phyloP scores from a whole-genome alignment of 225 moss, liverwort and hornwort genomes.

The Marchantia polymorpha region DNA sequence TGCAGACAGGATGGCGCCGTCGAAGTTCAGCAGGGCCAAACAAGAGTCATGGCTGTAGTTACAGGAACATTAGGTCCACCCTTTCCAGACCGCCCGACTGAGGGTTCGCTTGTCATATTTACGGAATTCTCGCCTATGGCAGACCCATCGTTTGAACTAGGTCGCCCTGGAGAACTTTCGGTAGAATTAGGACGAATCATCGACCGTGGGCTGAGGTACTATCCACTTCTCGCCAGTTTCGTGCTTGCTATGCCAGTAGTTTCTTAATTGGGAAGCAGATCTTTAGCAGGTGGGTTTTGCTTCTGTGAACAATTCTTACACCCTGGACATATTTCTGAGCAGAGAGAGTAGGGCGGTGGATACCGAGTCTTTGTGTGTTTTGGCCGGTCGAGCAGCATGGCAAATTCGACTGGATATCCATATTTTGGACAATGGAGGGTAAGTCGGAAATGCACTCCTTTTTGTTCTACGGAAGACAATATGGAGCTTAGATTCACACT shows the following conservation, averaged over 20 bases:
- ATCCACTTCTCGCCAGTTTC: not conserved
- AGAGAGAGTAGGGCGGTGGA: conserved; percentile 89
- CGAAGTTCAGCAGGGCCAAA: conserved; percentile 72
- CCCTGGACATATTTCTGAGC: conserved; percentile 16
- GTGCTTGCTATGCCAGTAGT: not conserved
- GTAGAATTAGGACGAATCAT: conserved; percentile 80
- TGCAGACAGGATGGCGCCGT: conserved; percentile 83
- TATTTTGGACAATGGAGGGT: conserved; percentile 90
- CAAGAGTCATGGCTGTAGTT: conserved; percentile 65
- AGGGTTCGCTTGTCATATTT: conserved; percentile 69
- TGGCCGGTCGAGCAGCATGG: conserved; percentile 82
- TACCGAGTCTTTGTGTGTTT: conserved; percentile 81
- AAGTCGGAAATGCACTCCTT: not conserved
- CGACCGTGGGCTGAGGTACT: conserved; percentile 75
- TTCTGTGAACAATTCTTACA: not conserved
- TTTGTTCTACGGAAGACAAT: not conserved
- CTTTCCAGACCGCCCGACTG: conserved; percentile 72
- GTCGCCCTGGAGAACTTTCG: conserved; percentile 75
- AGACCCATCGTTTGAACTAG: conserved; percentile 71
- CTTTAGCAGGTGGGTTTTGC: not conserved
- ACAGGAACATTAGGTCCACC: conserved; percentile 71
- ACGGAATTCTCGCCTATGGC: conserved; percentile 87
- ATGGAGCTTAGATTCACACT: no score
- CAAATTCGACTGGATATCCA: conserved; percentile 73
- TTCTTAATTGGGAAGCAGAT: not conserved